Base-by-base conservation (phyloP, 1,139 yeast species). In the Ogataea hybrid region DNA sequence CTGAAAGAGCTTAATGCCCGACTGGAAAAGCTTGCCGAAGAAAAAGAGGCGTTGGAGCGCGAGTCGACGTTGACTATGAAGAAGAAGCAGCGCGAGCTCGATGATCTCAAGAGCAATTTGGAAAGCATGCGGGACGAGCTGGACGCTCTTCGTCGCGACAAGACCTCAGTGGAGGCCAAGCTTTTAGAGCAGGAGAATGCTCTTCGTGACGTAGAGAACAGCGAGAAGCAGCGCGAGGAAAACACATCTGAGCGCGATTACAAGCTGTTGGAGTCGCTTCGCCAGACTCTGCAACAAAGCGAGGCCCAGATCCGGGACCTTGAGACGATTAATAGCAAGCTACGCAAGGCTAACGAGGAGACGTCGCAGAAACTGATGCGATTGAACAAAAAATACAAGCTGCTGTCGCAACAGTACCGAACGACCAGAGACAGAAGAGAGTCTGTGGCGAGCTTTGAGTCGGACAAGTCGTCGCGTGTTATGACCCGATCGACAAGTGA, bases 301-400 rank as follows among this genome's bases (percentile, higher is more conserved):
- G 77, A 77, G 39, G 64, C 62, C 29, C 77, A 76, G 46, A 63
- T 74, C 20, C 71, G 73, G 25, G 87, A 82, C 27, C 65, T 70
- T 41, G 88, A 83, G 50, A 70, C 68, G 32, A 56, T 81, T 52
- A 85, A 83, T 52, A 63, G 63, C 39, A 70, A 76, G 21, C 70
- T 87, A 53, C 79, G 81, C 59, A 75, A 73, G 43, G 64, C 84
- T 37, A 82, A 79, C 49, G 90, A 84, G 36, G 96, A 88, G 47
- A 64, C 80, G 22, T 76, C 72, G 27, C 68, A 79, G 52, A 84
- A 84, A 56, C 68, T 81, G 39, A 86, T 83, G 38, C 69, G 88
- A 49, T 57, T 84, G 32, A 75, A 81, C 9, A 83, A 80, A 55
- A 83, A 81, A 51, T 84, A 82, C 63, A 83, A 81, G 59, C 51